Conservation (phyloP, 1,139 yeast species). For the Debaryomyces subglobosus region DNA sequence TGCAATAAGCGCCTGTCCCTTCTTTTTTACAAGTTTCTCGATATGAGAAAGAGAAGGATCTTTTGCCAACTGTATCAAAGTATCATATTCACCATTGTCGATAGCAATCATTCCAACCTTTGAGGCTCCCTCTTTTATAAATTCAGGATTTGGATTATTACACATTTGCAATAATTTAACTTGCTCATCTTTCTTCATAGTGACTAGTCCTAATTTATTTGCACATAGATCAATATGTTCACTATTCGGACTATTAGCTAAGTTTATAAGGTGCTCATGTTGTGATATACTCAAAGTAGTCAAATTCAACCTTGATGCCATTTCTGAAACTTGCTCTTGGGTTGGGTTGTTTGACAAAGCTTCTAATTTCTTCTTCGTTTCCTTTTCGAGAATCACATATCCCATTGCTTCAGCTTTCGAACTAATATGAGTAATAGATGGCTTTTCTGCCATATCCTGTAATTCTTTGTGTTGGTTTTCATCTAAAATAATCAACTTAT, state of each 20-base stretch:
- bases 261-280: conserved; percentile 12
- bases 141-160: conserved; percentile 34
- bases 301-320: conserved; percentile 13
- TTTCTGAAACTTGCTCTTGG: conserved; percentile 20
- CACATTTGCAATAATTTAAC: conserved; percentile 26
- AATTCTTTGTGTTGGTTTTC: conserved; percentile 18
- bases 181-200: conserved; percentile 31
- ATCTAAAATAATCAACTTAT: conserved; percentile 21
- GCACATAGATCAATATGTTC: conserved; percentile 33
- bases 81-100: conserved; percentile 24
- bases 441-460: conserved; percentile 22
- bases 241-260: conserved; percentile 25
- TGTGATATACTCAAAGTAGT: conserved; percentile 19
- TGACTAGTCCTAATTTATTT: conserved; percentile 28
- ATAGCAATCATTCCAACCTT: conserved; percentile 30
- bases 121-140: conserved; percentile 24
- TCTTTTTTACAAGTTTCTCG: conserved; percentile 29
- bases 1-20: conserved; percentile 31
- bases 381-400: conserved; percentile 14
- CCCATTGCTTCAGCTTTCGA: conserved; percentile 20
- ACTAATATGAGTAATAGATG: conserved; percentile 25
- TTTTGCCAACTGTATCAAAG: conserved; percentile 20
- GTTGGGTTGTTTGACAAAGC: conserved; percentile 24
- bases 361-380: conserved; percentile 19
- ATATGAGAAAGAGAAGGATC: conserved; percentile 35